Percentiles rank a stretch among this genome's conserved stretches.
phyloP scores from a whole-genome alignment of 768 basidiomycete species.

The Psilocybe azurescens region DNA sequence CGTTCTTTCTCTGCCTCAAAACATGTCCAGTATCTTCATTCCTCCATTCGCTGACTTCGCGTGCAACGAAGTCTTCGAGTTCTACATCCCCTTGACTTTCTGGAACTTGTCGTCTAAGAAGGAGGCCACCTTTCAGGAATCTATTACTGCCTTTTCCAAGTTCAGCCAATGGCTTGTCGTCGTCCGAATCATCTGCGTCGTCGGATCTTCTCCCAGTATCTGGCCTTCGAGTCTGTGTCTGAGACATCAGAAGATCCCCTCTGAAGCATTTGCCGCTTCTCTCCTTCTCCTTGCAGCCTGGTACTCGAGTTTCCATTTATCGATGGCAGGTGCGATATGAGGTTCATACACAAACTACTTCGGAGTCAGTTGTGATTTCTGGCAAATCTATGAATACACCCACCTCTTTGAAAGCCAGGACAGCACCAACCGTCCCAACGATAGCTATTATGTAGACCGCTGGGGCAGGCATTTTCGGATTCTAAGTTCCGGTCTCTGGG shows the following conservation, averaged over 20 bases:
- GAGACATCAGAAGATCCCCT: constrained; percentile 22
- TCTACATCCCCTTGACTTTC: constrained; percentile 37
- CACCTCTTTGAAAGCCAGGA: constrained; percentile 65
- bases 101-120: constrained; percentile 14
- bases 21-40: constrained; percentile 39
- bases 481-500: not conserved
- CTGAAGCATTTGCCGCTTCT: constrained; percentile 11
- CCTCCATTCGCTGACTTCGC: constrained; percentile 60
- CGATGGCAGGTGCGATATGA: constrained; percentile 66
- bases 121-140: constrained; percentile 20
- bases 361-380: constrained; percentile 4
- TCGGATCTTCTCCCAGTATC: constrained; percentile 20
- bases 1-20: constrained; percentile 38
- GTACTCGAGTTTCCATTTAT: constrained; percentile 49
- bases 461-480: constrained; percentile 38
- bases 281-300: constrained; percentile 30
- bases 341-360: constrained; percentile 72
- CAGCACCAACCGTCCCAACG: constrained; percentile 55
- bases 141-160: constrained; percentile 9
- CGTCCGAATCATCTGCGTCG: constrained; percentile 25
- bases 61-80: constrained; percentile 55
- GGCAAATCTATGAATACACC: not conserved
- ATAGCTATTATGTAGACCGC: constrained; percentile 57
- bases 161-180: constrained; percentile 14
- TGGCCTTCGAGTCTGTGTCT: constrained; percentile 24